Base-by-base conservation (phyloP, 371 early-diverging fungal species). In the Rhizomucor miehei region DNA sequence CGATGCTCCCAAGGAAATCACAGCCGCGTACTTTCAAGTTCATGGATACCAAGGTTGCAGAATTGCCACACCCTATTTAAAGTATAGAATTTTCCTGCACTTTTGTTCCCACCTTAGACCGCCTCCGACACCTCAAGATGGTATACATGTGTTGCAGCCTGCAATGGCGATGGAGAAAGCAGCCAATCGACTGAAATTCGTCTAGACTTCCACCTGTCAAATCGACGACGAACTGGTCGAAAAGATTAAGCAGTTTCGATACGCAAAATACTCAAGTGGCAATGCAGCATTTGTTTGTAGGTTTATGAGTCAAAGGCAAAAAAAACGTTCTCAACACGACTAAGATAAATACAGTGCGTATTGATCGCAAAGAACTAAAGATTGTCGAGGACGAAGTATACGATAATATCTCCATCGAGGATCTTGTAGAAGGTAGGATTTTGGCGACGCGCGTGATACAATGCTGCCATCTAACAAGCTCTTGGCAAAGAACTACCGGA, bases 1-100 rank as follows among this genome's bases (percentile, higher is more conserved):
- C 16, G 85, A 84, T 1, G 93, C 91, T 2, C 93, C 93, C 1
- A 92, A 71, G 13, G 89, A 89, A 3, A 92, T 68, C 8, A 91
- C 86, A 77, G 51, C 84, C 83, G 3, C 78, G 82, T 21, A 66
- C 64, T 14, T 63, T 59, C 38, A 87, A 57, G 19, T 80, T 80
- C 74, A 91, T 77, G 2, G 84, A 82, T 23, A 85, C 73, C 5
- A 87, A 71, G 0, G 89, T 85, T 1, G 89, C 85, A 6, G 90
- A 88, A 55, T 92, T 92, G 58, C 91, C 93, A 16, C 93, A n/a
- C n/a, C n/a, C n/a, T n/a, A n/a, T n/a, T n/a, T n/a, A n/a, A n/a
- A n/a, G n/a, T n/a, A n/a, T n/a, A n/a, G n/a, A n/a, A n/a, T n/a
- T n/a, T n/a, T n/a, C n/a, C n/a, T n/a, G n/a, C n/a, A n/a, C n/a